Base-by-base conservation (phyloP, 2,329 filamentous ascomycete genomes). In the Cytospora piceicola region DNA sequence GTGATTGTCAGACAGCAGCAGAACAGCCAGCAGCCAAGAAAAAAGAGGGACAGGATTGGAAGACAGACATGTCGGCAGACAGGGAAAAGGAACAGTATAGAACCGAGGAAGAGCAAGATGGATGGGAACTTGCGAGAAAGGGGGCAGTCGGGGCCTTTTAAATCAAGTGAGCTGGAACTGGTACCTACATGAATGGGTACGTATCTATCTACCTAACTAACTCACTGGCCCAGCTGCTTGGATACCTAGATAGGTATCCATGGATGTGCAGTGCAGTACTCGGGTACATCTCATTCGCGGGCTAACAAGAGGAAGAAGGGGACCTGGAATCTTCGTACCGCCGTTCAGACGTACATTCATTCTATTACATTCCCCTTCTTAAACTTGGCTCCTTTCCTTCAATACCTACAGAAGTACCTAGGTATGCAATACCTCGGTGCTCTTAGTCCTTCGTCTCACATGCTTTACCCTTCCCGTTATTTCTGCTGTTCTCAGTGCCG, bases 141-240 rank as follows among this genome's bases (percentile, higher is more conserved):
- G 73, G 74, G 75, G 72, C 66, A 73, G 72, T 73, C 73, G 73
- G 74, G 73, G 66, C 68, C 70, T 69, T 71, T 69, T 68, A n/a
- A n/a, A n/a, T 49, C 53, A 42, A 49, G 60, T 62, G 39, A 42
- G 39, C 60, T 62, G 52, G 59, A 55, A 51, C 39, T 42, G 39
- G 39, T 42, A 42, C n/a, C n/a, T n/a, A n/a, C 39, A 20, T 42
- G 39, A n/a, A 42, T 42, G 39, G 39, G 39, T 42, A 42, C 39
- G 39, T 42, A 42, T 42, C 36, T 39, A 39, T 14, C 8, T 39
- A 17, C 32, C 32, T 34, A 6, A 12, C 32, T 34, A 4, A 34
- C 32, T 34, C n/a, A n/a, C n/a, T n/a, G n/a, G 32, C 32, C 32
- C 32, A 12, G 11, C 8, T 34, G 32, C 32, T 34, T 34, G 32